phyloP scores from a whole-genome alignment of 2,329 filamentous ascomycete species.

The Aspergillus fructus region DNA sequence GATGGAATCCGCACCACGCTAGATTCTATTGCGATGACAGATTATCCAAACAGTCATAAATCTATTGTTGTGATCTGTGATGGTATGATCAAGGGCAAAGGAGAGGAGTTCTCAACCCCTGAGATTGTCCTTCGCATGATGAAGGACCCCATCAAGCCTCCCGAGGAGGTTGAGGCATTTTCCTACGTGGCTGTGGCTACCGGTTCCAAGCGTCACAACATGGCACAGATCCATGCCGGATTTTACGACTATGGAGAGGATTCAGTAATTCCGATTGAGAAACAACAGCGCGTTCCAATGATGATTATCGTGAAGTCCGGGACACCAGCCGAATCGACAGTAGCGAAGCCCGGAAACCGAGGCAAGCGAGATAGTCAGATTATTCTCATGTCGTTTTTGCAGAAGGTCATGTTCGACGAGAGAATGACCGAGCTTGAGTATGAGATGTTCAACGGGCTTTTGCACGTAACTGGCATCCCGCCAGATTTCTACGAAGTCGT shows the following conservation, averaged over 20 bases:
- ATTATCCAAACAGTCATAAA: conserved; percentile 99
- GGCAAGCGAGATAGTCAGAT: conserved; percentile 99
- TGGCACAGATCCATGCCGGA: conserved; percentile 97
- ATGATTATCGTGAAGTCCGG: conserved; percentile 95
- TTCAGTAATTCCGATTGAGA: conserved; percentile 75
- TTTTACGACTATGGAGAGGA: conserved; percentile 94
- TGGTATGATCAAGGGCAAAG: conserved; percentile 94
- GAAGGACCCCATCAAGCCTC: conserved; percentile 79
- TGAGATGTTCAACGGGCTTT: conserved; percentile 99
- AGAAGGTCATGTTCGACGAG: conserved; percentile 99
- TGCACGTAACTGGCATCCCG: conserved; percentile 97
- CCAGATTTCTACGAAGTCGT: conserved; percentile 98
- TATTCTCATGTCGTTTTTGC: conserved; percentile 97
- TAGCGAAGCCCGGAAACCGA: conserved; percentile 90
- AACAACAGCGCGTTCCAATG: conserved; percentile 97
- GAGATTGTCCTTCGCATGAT: conserved; percentile 92
- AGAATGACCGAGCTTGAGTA: conserved; percentile 99
- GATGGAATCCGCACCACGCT: conserved; percentile 90
- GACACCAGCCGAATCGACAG: conserved; percentile 78
- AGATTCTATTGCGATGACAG: conserved; percentile 94
- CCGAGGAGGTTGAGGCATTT: conserved; percentile 81
- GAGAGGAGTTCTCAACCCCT: conserved; percentile 81
- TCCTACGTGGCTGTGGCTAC: conserved; percentile 96
- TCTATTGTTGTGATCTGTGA: conserved; percentile 95
- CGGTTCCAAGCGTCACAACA: conserved; percentile 97